Base-by-base conservation (phyloP, 306 rosid genomes). In the Urtica urens region DNA sequence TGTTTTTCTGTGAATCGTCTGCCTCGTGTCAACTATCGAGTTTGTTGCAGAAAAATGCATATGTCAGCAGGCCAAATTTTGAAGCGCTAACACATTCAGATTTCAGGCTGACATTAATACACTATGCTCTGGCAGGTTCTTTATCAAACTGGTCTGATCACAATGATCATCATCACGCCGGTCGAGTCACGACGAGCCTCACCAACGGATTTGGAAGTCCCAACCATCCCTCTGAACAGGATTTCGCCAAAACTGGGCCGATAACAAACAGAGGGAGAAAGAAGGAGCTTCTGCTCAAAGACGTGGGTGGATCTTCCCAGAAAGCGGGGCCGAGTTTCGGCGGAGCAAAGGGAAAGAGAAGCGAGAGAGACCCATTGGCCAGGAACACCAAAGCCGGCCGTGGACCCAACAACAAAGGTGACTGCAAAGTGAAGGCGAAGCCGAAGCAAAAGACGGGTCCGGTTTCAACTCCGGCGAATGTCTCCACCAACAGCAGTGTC, bases 281-380 rank as follows among this genome's bases (percentile, higher is more conserved):
- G 73, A 83, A 70, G 66, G 94, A 87, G 60, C 38, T 83, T 49
- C 68, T 80, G 27, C 87, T 78, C 41, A 93, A 83, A 75, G 87
- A 75, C 72, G 87, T 83, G 49, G 81, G 84, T 49, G 80, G 74
- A 38, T 33, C 53, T 58, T 68, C 74, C 51, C 53, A 79, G 62
- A 76, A 72, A 67, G 72, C 74, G 35, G 35, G 62, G 39, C 64
- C 87, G 49, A 67, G 63, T 63, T 60, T 59, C 48, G 73, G 76
- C 27, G 83, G 81, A 64, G 78, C 71, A 15, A 83, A 72, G 58
- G 83, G 93, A 27, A 83, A 83, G 70, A 74, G 86, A 71, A 80
- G 88, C 38, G 88, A 72, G 60, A 81, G 94, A 65, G 87, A 75
- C 55, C 40, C 57, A 30, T 55, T 64, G 16, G 63, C 69, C 49